A percentile compares a stretch with the other conserved stretches of the same genome.
phyloP scores from a whole-genome alignment of 2,329 filamentous ascomycete species.

The Geoglossum cookeanum region DNA sequence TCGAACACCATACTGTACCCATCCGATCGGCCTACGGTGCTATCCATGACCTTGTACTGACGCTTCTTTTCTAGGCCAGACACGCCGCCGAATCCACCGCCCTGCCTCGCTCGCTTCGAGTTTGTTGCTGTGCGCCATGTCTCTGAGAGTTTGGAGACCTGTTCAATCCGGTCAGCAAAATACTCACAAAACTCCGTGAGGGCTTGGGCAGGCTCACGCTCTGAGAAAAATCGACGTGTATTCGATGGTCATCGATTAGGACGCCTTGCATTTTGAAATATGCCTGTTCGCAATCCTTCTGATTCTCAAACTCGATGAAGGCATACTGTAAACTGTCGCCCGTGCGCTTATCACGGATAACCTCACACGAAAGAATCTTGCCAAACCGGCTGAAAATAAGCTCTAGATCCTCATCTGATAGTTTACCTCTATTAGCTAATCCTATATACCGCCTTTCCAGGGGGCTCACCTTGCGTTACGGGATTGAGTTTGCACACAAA shows the following conservation, averaged over 20 bases:
- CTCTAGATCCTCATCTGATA: slow-evolving; percentile 66
- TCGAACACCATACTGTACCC: slow-evolving; percentile 70
- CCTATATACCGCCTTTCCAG: neutral
- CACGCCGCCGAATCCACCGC: slow-evolving; percentile 80
- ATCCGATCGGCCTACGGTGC: slow-evolving; percentile 23
- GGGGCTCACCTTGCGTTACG: slow-evolving; percentile 52
- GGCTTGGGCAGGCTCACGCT: slow-evolving; percentile 39
- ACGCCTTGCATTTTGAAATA: slow-evolving; percentile 99
- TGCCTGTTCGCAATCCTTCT: slow-evolving; percentile 79
- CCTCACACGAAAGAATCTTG: slow-evolving; percentile 84
- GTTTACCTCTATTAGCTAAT: neutral
- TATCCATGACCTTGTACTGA: slow-evolving; percentile 61
- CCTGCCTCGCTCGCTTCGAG: slow-evolving; percentile 46
- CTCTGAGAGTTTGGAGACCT: slow-evolving; percentile 61
- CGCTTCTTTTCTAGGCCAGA: slow-evolving; percentile 72
- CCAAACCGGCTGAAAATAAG: slow-evolving; percentile 95
- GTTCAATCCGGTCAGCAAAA: neutral
- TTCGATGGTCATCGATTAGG: slow-evolving; percentile 88
- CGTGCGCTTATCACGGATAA: slow-evolving; percentile 84
- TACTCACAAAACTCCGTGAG: neutral
- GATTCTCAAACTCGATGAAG: slow-evolving; percentile 91
- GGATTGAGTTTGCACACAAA: slow-evolving; percentile 99
- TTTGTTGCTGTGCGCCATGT: slow-evolving; percentile 78
- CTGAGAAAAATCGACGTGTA: slow-evolving; percentile 97
- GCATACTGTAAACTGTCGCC: slow-evolving; percentile 93